Conservation (phyloP, 2,329 filamentous ascomycete genomes). For the Colletotrichum sp. region DNA sequence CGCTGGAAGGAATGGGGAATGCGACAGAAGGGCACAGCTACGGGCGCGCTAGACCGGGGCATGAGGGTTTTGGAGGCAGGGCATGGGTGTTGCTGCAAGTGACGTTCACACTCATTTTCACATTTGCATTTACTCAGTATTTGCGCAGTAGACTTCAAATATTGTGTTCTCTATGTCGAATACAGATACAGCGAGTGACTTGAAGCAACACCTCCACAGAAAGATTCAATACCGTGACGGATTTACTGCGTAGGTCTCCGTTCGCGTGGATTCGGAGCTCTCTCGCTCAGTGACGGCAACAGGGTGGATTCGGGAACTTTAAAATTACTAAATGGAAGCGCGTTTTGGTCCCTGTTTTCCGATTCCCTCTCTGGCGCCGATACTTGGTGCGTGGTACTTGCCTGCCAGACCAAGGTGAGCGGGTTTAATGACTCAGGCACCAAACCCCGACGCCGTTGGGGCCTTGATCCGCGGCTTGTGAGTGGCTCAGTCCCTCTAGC, state of each 20-base stretch:
- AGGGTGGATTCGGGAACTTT: conserved; percentile 22
- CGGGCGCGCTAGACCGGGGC: conserved; percentile 9
- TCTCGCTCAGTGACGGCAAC: conserved; percentile 6
- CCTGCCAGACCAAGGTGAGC: background rate
- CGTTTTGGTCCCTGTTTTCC: background rate
- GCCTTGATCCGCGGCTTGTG: background rate
- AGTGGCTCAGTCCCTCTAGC: conserved; percentile 20
- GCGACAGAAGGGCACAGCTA: conserved; percentile 3
- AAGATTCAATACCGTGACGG: background rate
- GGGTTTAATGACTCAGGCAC: conserved; percentile 18
- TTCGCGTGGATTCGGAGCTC: conserved; percentile 23
- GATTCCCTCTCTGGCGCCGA: background rate
- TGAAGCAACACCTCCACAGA: background rate
- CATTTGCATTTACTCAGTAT: background rate
- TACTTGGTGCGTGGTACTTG: background rate
- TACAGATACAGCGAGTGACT: background rate
- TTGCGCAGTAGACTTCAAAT: background rate
- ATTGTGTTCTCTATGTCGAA: background rate
- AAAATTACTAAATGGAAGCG: conserved; percentile 11
- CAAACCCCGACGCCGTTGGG: background rate
- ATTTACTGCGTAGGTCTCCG: background rate
- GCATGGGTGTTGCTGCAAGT: background rate
- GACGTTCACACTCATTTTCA: background rate
- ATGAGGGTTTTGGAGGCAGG: background rate
- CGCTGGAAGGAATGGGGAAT: conserved; percentile 16